phyloP scores from a whole-genome alignment of 148 eudicot species.

The Vaccinium myrtillus region DNA sequence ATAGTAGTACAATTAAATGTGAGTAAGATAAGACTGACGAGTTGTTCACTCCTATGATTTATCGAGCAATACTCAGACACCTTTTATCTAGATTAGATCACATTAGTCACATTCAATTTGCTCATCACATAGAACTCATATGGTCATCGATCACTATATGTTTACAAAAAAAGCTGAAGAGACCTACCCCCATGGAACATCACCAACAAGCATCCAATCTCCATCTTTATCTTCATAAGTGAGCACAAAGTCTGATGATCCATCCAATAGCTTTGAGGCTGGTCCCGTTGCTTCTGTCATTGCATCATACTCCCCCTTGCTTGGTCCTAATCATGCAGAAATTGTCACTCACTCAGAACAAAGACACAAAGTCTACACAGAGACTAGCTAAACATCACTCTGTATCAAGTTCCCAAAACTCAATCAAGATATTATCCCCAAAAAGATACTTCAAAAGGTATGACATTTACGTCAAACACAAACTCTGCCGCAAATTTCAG shows the following conservation, averaged over 20 bases:
- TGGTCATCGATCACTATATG: background rate
- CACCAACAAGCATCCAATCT: constrained; percentile 98
- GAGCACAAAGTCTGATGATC: constrained; percentile 84
- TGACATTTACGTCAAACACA: background rate
- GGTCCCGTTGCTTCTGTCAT: constrained; percentile 40
- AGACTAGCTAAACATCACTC: background rate
- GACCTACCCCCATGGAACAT: constrained; percentile 91
- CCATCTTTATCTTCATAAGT: constrained; percentile 96
- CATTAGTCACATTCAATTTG: background rate
- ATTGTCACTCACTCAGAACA: background rate
- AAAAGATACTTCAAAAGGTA: constrained; percentile 6
- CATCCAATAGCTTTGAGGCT: constrained; percentile 59
- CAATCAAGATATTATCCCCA: background rate
- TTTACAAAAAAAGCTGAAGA: constrained; percentile 7
- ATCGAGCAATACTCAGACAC: background rate
- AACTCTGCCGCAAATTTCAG: background rate
- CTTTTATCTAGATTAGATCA: background rate
- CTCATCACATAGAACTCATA: background rate
- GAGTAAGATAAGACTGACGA: background rate
- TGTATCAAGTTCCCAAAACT: background rate
- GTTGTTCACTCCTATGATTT: background rate
- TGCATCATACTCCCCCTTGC: constrained; percentile 39
- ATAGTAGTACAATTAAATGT: background rate
- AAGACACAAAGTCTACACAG: background rate
- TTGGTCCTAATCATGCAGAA: constrained; percentile 39